Evolutionary conservation across 2,329 filamentous ascomycete genomes (phyloP).

Genomic region (Pseudogymnoascus sp.): DNA sequence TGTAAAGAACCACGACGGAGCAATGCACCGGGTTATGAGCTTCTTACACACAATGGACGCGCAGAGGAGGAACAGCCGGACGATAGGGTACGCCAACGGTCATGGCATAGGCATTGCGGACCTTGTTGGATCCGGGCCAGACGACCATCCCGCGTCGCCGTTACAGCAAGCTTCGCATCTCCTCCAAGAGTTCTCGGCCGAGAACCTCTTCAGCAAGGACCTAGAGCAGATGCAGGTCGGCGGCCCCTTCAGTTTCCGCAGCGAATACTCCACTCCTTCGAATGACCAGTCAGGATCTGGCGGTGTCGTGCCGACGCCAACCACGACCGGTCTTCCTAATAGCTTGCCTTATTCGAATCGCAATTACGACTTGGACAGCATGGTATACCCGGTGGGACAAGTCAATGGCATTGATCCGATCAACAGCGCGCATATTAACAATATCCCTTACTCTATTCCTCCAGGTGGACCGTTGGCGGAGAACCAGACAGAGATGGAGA

Average conservation of each 20-base stretch:
- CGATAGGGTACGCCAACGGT: slow-evolving; percentile 31
- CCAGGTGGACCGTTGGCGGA: slow-evolving; percentile 44
- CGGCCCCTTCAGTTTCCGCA: slow-evolving; percentile 17
- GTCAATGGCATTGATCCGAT: slow-evolving; percentile 91
- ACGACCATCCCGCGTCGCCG: slow-evolving; percentile 58
- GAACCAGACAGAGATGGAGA: slow-evolving; percentile 25
- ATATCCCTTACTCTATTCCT: slow-evolving; percentile 78
- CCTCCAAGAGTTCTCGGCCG: slow-evolving; percentile 55
- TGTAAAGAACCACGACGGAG: slow-evolving; percentile 59
- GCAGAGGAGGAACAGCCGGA: slow-evolving; percentile 52
- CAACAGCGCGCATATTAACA: slow-evolving; percentile 88
- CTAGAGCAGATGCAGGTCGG: slow-evolving; percentile 52
- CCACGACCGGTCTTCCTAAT: slow-evolving; percentile 39
- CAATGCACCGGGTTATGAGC: slow-evolving; percentile 63
- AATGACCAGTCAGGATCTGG: slow-evolving; percentile 20
- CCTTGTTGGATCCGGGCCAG: slow-evolving; percentile 26
- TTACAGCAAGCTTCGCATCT: slow-evolving; percentile 60
- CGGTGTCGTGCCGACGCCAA: slow-evolving; percentile 31
- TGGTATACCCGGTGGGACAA: slow-evolving; percentile 86
- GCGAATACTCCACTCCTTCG: slow-evolving; percentile 26
- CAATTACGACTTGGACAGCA: slow-evolving; percentile 52
- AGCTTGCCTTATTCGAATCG: slow-evolving; percentile 31
- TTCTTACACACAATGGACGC: slow-evolving; percentile 57
- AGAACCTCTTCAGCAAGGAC: slow-evolving; percentile 55
- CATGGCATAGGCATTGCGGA: slow-evolving; percentile 31